Evolutionary conservation across 108 stramenopile genomes (phyloP), one percentile per base, ranked within the genome.

Genomic region (Cyclotella cryptica): DNA sequence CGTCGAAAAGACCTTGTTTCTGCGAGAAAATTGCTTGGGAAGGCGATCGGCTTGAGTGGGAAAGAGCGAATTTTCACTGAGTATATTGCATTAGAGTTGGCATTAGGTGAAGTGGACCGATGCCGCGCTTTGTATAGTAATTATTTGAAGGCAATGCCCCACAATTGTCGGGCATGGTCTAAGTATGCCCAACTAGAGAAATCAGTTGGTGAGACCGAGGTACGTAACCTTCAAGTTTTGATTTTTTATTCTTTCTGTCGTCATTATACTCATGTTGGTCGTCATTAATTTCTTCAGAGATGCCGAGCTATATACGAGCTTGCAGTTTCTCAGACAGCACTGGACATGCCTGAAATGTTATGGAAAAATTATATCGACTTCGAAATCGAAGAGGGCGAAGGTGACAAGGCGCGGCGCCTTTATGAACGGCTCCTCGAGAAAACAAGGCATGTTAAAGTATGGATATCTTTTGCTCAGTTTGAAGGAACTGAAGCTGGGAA

Each of bases 361-460:
- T 99, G 99, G 99, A 98, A 98, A 79, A 86, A 85, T 26, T 99
- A 95, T 81, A 98, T 99, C 73, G 99, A 99, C 85, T 97, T 98
- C 72, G 98, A 99, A 87, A 96, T 97, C 53, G 86, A 90, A 11
- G 93, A 96, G 77, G 88, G 90, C 7, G 89, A 95, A 69, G 90
- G 87, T 10, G 85, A 75, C 28, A 86, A 90, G 41, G 96, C 88
- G 42, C 89, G 98, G 60, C 55, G 68, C 53, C 82, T 99, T 10
- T 99, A 94, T 79, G 88, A 98, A 72, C 84, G 99, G 18, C 88
- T 99, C 17, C 74, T 99, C 49, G 96, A 98, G 67, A 86, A 92
- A 47, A 98, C 98, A 4, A 84, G 88, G 18, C 98, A 99, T 75
- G 98, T 99, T 39, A 97, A 97, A 86, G 98, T 91, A 19, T 93